phyloP scores from a whole-genome alignment of 75 land plant genomes.

The Cunninghamia lanceolata region DNA sequence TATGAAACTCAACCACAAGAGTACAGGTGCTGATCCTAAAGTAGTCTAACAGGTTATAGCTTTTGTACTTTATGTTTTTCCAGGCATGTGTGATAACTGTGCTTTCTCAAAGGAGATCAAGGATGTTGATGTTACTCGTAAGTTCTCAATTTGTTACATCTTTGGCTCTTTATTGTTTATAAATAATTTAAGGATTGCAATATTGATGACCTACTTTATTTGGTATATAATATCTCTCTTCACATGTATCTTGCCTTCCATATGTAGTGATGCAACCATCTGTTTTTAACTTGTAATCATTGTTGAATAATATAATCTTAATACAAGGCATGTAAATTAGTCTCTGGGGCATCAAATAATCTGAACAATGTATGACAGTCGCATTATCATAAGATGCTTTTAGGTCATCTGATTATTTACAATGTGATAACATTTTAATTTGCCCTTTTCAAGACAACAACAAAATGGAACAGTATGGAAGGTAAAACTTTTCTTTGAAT shows the following conservation, averaged over 20 bases:
- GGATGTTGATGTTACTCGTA: constrained; percentile 77
- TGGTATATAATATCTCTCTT: neutral
- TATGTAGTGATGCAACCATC: neutral
- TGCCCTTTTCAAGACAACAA: too few relatives aligned
- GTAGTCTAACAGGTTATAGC: neutral
- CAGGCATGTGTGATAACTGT: constrained; percentile 99
- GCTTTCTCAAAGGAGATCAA: constrained; percentile 49
- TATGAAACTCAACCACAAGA: neutral
- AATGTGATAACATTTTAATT: too few relatives aligned
- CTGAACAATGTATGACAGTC: neutral
- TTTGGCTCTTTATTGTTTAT: neutral
- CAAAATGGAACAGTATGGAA: too few relatives aligned
- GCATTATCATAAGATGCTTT: neutral
- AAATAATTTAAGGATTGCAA: neutral
- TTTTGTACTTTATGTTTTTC: neutral
- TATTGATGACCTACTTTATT: neutral
- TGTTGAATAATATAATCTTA: neutral
- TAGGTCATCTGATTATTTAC: neutral
- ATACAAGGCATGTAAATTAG: neutral
- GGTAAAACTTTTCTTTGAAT: too few relatives aligned
- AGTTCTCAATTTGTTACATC: neutral
- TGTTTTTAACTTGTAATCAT: neutral
- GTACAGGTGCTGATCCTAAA: neutral
- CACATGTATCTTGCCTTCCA: neutral
- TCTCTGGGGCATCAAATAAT: neutral